Evolutionary conservation across 306 rosid genomes (phyloP).

Genomic region (Pyrus bretschneideri): DNA sequence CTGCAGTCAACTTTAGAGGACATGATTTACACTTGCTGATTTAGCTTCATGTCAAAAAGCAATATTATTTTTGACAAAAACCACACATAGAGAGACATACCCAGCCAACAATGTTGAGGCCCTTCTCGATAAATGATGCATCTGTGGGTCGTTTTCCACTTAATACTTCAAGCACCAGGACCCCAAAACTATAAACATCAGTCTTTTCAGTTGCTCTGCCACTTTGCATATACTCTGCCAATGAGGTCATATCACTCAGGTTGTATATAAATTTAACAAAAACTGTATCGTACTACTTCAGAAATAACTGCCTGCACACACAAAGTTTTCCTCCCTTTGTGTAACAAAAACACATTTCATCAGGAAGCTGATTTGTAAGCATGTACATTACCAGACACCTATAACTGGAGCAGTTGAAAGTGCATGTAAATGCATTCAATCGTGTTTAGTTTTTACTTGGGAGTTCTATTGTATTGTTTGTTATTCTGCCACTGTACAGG

Average conservation of each 20-base stretch:
- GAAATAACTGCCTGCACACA: not conserved
- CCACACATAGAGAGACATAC: slow-evolving; percentile 34
- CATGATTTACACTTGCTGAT: not conserved
- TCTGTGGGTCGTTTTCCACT: slow-evolving; percentile 98
- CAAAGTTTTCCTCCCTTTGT: not conserved
- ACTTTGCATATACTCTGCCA: slow-evolving; percentile 97
- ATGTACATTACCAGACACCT: not conserved
- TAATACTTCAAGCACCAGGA: slow-evolving; percentile 82
- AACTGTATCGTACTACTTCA: not conserved
- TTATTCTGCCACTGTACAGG: not conserved
- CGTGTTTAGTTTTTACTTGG: not conserved
- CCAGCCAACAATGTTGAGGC: slow-evolving; percentile 98
- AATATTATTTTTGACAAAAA: not conserved
- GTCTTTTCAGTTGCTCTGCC: slow-evolving; percentile 99
- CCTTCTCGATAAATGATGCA: slow-evolving; percentile 89
- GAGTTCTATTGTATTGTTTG: not conserved
- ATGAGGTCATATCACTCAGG: slow-evolving; percentile 13
- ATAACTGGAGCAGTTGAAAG: not conserved
- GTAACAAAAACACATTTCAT: not conserved
- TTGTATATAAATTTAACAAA: not conserved
- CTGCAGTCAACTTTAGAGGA: not conserved
- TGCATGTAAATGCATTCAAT: not conserved
- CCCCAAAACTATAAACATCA: slow-evolving; percentile 95
- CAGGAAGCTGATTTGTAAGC: not conserved
- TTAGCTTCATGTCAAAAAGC: not conserved